phyloP scores from a whole-genome alignment of 768 basidiomycete species.

The Rhodosporidiobolus odoratus region DNA sequence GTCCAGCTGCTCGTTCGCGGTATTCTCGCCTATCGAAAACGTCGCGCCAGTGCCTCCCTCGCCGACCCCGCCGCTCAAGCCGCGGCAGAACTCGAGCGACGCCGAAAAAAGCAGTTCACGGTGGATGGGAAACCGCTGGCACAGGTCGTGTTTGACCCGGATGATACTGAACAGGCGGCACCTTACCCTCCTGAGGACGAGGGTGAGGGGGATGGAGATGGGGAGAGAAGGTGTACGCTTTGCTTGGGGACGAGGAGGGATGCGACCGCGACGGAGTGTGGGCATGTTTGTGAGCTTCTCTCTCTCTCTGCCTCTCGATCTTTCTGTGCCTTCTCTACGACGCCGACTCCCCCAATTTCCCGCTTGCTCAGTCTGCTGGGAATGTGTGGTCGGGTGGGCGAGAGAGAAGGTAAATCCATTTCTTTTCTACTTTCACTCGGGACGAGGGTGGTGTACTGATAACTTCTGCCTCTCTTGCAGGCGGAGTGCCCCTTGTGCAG shows the following conservation, averaged over 20 bases:
- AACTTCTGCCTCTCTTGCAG: not conserved
- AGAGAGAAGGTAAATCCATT: constrained; percentile 37
- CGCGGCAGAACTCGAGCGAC: not conserved
- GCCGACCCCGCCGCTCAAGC: constrained; percentile 11
- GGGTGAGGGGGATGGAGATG: constrained; percentile 6
- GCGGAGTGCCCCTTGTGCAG: constrained; percentile 39
- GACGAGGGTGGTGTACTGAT: not conserved
- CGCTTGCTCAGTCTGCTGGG: constrained; percentile 38
- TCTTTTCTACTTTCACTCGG: not conserved
- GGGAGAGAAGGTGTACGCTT: constrained; percentile 40
- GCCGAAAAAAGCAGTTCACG: constrained; percentile 19
- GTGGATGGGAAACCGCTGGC: constrained; percentile 40
- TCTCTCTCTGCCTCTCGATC: not conserved
- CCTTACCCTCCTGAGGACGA: constrained; percentile 29
- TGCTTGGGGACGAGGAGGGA: constrained; percentile 41
- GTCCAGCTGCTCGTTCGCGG: constrained; percentile 38
- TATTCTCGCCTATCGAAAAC: constrained; percentile 21
- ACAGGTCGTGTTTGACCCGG: constrained; percentile 39
- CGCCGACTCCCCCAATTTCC: not conserved
- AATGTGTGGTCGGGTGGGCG: constrained; percentile 43
- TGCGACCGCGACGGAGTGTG: constrained; percentile 42
- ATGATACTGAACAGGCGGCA: constrained; percentile 37
- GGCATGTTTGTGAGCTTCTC: constrained; percentile 40
- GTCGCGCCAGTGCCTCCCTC: constrained; percentile 13
- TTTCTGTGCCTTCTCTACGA: not conserved